phyloP scores from a whole-genome alignment of 305 asterid species.

The Withania somnifera region DNA sequence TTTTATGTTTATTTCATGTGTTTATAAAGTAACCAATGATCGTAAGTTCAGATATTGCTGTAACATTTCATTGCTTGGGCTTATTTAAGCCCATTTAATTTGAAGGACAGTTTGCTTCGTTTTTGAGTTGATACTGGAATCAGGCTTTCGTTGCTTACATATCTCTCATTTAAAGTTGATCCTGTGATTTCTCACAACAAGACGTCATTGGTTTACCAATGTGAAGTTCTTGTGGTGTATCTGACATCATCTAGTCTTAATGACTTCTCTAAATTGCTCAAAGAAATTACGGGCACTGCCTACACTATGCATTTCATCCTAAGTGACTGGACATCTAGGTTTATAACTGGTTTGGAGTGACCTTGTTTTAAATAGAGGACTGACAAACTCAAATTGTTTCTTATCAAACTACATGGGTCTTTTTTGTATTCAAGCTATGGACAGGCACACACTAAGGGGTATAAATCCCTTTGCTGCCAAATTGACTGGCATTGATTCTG shows the following conservation, averaged over 20 bases:
- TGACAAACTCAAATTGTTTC: background rate
- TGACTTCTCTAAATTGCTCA: background rate
- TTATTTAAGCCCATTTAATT: background rate
- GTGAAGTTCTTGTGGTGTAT: background rate
- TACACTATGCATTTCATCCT: background rate
- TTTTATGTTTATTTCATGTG: background rate
- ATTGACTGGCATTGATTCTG: background rate
- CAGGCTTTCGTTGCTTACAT: background rate
- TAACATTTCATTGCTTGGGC: background rate
- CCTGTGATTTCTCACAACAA: background rate
- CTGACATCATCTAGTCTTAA: background rate
- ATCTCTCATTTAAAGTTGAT: background rate
- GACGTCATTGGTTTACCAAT: background rate
- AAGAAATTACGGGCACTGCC: background rate
- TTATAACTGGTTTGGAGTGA: background rate
- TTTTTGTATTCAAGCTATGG: background rate
- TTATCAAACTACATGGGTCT: background rate
- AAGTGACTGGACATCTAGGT: background rate
- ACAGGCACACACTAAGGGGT: background rate
- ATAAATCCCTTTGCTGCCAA: background rate
- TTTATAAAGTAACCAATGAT: background rate
- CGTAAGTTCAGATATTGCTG: background rate
- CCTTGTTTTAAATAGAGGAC: background rate
- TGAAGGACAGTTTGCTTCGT: background rate
- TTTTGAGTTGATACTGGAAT: background rate